Evolutionary conservation across 306 rosid species (phyloP).

Genomic region (Castanopsis chinensis): DNA sequence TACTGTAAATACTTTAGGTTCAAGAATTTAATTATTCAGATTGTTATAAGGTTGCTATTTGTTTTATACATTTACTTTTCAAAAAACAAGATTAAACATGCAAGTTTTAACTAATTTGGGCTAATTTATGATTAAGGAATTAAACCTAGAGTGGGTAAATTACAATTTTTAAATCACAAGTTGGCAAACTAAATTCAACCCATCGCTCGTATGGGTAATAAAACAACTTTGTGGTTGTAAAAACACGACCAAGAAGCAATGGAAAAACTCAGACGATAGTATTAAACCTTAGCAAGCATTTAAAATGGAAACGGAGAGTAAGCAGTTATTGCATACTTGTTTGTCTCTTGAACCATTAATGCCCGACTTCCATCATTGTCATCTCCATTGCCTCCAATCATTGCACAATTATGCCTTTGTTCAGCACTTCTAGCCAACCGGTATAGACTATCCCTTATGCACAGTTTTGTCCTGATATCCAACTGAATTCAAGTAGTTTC

Average conservation of each 20-base stretch:
- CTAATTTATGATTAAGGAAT: no score
- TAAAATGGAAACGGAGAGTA: neutral
- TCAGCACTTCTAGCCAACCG: constrained; percentile 93
- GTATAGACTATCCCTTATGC: constrained; percentile 88
- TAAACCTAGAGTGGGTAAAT: no score
- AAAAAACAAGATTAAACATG: no score
- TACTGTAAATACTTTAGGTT: no score
- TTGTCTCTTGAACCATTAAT: constrained; percentile 40
- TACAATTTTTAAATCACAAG: no score
- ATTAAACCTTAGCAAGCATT: neutral
- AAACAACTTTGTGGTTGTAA: neutral
- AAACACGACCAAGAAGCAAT: neutral
- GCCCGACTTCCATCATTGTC: constrained; percentile 40
- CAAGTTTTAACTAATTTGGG: no score
- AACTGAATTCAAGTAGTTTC: constrained; percentile 48
- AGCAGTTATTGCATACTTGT: constrained; percentile 44
- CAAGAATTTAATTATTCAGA: no score
- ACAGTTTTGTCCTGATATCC: constrained; percentile 73
- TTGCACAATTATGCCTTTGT: constrained; percentile 57
- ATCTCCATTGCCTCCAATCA: constrained; percentile 43
- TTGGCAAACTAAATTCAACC: no score
- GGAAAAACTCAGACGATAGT: neutral
- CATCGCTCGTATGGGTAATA: neutral
- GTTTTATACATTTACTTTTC: no score
- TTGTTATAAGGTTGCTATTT: no score